Conservation (phyloP, 2,329 filamentous ascomycete species). For the Pseudohalonectria lignicola region DNA sequence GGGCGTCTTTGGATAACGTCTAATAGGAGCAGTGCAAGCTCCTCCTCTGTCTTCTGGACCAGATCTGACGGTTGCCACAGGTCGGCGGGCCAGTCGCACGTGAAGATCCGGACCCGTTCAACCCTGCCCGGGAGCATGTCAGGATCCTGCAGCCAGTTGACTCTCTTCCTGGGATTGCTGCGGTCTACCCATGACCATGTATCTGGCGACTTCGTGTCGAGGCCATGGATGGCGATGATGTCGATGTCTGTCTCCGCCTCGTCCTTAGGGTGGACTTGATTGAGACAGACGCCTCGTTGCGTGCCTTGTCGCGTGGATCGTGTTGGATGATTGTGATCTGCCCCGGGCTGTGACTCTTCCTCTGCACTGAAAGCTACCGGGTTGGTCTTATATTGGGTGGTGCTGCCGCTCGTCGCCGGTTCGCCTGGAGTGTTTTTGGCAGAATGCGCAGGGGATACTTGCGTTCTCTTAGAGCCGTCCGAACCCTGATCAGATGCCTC, state of each 20-base stretch:
- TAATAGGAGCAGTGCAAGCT: slow-evolving; percentile 13
- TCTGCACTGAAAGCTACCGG: not conserved
- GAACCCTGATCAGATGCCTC: not conserved
- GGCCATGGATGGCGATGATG: slow-evolving; percentile 13
- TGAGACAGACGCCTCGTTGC: slow-evolving; percentile 1
- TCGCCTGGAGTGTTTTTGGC: not conserved
- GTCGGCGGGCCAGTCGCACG: slow-evolving; percentile 16
- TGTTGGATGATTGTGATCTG: not conserved
- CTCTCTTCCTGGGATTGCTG: slow-evolving; percentile 1
- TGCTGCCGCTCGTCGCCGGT: not conserved
- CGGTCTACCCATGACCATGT: slow-evolving; percentile 14
- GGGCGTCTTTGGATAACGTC: slow-evolving; percentile 10
- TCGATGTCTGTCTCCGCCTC: slow-evolving; percentile 7
- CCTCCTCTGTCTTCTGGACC: slow-evolving; percentile 8
- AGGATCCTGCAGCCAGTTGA: slow-evolving; percentile 15
- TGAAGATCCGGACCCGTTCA: slow-evolving; percentile 14
- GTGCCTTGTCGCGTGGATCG: slow-evolving; percentile 1
- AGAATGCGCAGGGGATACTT: not conserved
- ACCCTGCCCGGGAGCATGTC: slow-evolving; percentile 13
- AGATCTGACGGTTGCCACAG: slow-evolving; percentile 9
- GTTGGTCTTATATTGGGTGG: not conserved
- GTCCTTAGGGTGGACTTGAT: slow-evolving; percentile 4
- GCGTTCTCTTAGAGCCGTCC: not conserved
- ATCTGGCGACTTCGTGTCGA: slow-evolving; percentile 17
- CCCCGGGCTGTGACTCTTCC: not conserved